These are phyloP conservation scores for Yarrowia sp. DNA, from an alignment of 805 yeast genomes.

Conservation along the genomic window DNA sequence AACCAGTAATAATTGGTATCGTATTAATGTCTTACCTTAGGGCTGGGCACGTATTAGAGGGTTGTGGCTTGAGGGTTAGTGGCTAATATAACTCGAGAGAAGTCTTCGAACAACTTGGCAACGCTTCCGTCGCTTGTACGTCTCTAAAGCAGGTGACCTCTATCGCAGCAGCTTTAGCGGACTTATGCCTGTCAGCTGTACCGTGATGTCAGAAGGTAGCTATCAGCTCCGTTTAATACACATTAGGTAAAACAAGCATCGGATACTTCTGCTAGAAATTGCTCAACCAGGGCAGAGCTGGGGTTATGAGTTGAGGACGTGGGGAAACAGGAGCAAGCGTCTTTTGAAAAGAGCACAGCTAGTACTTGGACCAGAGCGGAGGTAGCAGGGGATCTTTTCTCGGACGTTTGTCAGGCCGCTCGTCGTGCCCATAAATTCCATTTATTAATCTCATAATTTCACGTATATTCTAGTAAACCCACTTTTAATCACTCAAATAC, in stretches of 20 bases:
- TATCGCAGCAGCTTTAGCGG: not conserved
- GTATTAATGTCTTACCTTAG: not conserved
- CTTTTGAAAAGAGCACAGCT: too few relatives aligned
- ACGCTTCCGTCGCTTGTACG: too few relatives aligned
- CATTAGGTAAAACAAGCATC: not conserved
- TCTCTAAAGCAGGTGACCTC: not conserved
- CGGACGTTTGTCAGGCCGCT: too few relatives aligned
- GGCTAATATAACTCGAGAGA: too few relatives aligned
- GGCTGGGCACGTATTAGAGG: not conserved
- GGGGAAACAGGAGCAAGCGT: not conserved
- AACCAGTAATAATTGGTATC: not conserved
- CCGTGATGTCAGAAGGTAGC: not conserved
- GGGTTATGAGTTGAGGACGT: too few relatives aligned
- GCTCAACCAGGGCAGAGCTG: too few relatives aligned
- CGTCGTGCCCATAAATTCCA: not conserved
- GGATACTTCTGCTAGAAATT: not conserved
- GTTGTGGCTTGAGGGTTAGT: not conserved
- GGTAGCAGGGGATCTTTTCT: too few relatives aligned
- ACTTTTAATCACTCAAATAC: slow-evolving; percentile 7
- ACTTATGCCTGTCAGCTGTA: not conserved
- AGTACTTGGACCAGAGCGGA: too few relatives aligned
- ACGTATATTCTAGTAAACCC: not conserved
- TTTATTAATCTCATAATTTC: not conserved
- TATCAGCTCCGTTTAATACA: not conserved
- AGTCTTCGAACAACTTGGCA: too few relatives aligned